These are phyloP conservation scores for Aspergillus hortae DNA, from an alignment of 2,329 filamentous ascomycete species.

Conservation along the genomic window DNA sequence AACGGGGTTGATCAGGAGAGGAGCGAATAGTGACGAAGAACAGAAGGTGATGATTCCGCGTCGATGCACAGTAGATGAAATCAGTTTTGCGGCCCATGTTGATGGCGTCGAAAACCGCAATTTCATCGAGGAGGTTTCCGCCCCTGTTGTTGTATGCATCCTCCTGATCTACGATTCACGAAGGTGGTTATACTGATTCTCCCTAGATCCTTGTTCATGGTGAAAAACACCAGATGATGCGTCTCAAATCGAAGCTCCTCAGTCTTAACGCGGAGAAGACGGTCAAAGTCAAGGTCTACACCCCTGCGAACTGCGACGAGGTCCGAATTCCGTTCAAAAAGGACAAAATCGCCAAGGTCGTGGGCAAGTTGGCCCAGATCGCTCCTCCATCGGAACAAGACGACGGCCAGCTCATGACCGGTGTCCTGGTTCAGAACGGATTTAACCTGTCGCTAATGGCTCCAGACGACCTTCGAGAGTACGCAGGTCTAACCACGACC, in stretches of 20 bases:
- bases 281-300: conserved; percentile 85
- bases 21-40: conserved; percentile 62
- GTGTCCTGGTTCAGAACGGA: conserved; percentile 93
- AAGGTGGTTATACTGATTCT: conserved; percentile 1
- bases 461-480: conserved; percentile 91
- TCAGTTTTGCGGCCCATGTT: conserved; percentile 93
- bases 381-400: conserved; percentile 57
- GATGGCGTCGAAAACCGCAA: conserved; percentile 94
- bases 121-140: conserved; percentile 91
- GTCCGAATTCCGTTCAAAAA: conserved; percentile 91
- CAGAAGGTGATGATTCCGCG: conserved; percentile 89
- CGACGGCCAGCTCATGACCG: conserved; percentile 67
- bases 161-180: background rate
- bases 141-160: conserved; percentile 80
- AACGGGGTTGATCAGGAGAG: conserved; percentile 51
- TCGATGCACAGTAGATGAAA: conserved; percentile 88
- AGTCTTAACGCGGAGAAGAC: conserved; percentile 83
- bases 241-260: conserved; percentile 88
- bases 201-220: conserved; percentile 87
- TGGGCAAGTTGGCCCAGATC: conserved; percentile 84
- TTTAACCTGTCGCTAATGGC: conserved; percentile 98
- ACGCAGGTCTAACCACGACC: conserved; percentile 93
- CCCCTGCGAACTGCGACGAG: conserved; percentile 91
- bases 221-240: conserved; percentile 97
- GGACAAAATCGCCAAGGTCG: conserved; percentile 93